Base-by-base conservation (phyloP, 192 early-diverging fungal species). In the Coemansia sp. region DNA sequence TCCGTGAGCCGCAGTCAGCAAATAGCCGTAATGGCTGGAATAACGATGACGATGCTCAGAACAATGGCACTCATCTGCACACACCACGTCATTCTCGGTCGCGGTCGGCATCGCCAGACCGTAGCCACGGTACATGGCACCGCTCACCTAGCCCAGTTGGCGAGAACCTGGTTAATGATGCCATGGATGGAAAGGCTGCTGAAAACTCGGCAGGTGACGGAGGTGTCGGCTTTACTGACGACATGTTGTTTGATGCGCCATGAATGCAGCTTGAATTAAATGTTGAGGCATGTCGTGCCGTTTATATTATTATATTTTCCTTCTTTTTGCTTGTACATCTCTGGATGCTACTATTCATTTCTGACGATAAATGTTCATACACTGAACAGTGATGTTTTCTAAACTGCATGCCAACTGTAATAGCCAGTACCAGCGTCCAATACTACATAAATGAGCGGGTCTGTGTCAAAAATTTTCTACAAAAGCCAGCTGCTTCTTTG, bases 221-320 rank as follows among this genome's bases (percentile, higher is more conserved):
- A 8, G 41, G 19, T 11, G 53, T 17, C 0, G n/a, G 17, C 22
- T 64, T 64, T 39, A 70, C 52, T 48, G 67, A 64, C 23, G 67
- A 70, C 41, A 25, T 55, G 4, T 43, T 70, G 32, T 70, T 70
- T 49, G 25, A 43, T 12, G 67, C 55, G 12, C 67, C 67, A 2
- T 64, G 53, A 57, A 58, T 4, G 11, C 29, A 29, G 22, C 25
- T 24, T 53, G 10, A 27, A 52, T 11, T 15, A 52, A n/a, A 45
- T n/a, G 41, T 45, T 45, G 41, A 24, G 15, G 27, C 25, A 45
- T 17, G 19, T 19, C 14, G 14, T 51, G 41, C 41, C 15, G 41
- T 45, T 12, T 45, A 45, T 45, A n/a, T 3, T n/a, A 45, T n/a
- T 45, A 50, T 50, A 8, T 62, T 61, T 24, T 54, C 11, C 3